Evolutionary conservation across 805 yeast species (phyloP), one percentile per base, ranked within the genome.

Genomic region (Jamesozyma jinghongensis): DNA sequence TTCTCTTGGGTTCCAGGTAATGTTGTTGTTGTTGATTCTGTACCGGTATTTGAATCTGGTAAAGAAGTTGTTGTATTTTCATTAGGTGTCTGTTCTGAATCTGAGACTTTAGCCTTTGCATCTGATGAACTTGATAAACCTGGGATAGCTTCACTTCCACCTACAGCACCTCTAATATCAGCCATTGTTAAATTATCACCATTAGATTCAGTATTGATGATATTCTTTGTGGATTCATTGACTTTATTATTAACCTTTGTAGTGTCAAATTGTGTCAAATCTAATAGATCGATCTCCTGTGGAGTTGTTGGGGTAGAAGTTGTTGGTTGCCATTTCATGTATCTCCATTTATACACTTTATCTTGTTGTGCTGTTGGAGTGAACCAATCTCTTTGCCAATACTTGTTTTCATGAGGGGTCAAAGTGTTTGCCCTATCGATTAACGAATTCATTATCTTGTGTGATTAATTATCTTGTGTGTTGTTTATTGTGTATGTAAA

Each of bases 151-250:
- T 66, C 73, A 19, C 62, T 62, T 17, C 57, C 60, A 7, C 74
- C 75, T 5, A 72, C 77, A 5, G 79, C 79, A 11, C 75, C 79
- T 51, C 77, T 65, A 32, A 73, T 72, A 42, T 72, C 77, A 22
- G 64, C 70, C 31, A 66, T 71, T 3, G 69, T 63, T 17, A 72
- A 55, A 6, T 59, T 66, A 29, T 51, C 57, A 13, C 43, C 41
- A 4, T 50, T 55, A 5, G 40, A 5, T 29, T n/a, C n/a, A n/a
- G 16, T 5, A 14, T 14, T 14, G 18, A 19, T 37, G 13, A 37
- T 19, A 27, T 38, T 32, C 52, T 31, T 36, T 29, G 32, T 13
- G 8, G 16, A 8, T 4, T 14, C 19, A 31, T 20, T 35, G 13
- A 37, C 25, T 22, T 38, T 32, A 52, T 31, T 36, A 13, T 40